Conservation (phyloP, 2,329 filamentous ascomycete genomes). For the Endoconidiophora laricicola region DNA sequence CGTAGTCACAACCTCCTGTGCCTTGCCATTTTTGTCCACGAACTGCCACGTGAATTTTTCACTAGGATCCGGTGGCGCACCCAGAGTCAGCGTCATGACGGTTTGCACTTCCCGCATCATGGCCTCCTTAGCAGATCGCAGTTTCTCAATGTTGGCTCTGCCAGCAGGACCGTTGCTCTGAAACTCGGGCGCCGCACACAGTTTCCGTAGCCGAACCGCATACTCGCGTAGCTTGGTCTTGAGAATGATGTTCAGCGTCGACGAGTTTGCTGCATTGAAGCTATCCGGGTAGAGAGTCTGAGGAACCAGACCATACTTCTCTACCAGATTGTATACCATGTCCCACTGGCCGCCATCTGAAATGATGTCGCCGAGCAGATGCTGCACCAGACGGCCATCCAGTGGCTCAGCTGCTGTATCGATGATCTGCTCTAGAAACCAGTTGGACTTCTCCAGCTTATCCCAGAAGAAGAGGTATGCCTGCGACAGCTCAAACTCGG, state of each 20-base stretch:
- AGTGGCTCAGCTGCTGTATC: slow-evolving; percentile 55
- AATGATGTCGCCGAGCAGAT: slow-evolving; percentile 49
- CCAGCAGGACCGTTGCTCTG: slow-evolving; percentile 36
- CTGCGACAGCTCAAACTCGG: slow-evolving; percentile 72
- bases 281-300: slow-evolving; percentile 68
- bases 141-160: slow-evolving; percentile 21
- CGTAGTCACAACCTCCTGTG: slow-evolving; percentile 44
- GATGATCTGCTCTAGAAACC: slow-evolving; percentile 70
- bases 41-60: slow-evolving; percentile 68
- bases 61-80: slow-evolving; percentile 55
- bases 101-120: slow-evolving; percentile 70
- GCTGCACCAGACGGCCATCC: slow-evolving; percentile 56
- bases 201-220: slow-evolving; percentile 62
- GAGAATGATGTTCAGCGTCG: slow-evolving; percentile 53
- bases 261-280: slow-evolving; percentile 58
- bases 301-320: slow-evolving; percentile 79
- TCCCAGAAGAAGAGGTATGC: slow-evolving; percentile 86
- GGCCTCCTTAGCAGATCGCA: slow-evolving; percentile 42
- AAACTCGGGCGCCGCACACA: slow-evolving; percentile 63
- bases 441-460: slow-evolving; percentile 84
- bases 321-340: slow-evolving; percentile 73
- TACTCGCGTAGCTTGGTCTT: slow-evolving; percentile 80
- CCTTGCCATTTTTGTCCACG: slow-evolving; percentile 49
- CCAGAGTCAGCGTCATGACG: slow-evolving; percentile 68
- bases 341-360: slow-evolving; percentile 82